These are phyloP conservation scores for Trichoderma sp. DNA, from an alignment of 2,329 filamentous ascomycete genomes.

Conservation along the genomic window DNA sequence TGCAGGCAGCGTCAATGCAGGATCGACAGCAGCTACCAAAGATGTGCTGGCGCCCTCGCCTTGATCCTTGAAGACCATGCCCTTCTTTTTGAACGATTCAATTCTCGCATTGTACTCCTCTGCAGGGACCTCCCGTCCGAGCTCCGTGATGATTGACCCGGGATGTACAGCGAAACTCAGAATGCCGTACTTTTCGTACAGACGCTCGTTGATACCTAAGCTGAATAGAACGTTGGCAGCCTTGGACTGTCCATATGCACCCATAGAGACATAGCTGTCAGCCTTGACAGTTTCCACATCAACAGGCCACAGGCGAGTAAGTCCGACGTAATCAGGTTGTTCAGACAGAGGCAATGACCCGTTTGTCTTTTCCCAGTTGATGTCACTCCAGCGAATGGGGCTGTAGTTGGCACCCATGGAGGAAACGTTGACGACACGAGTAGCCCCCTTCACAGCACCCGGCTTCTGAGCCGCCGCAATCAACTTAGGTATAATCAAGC, in stretches of 20 bases:
- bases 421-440: conserved; percentile 11
- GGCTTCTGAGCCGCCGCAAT: conserved; percentile 5
- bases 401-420: neutral
- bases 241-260: conserved; percentile 21
- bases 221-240: conserved; percentile 6
- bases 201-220: conserved; percentile 2
- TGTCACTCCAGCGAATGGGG: conserved; percentile 11
- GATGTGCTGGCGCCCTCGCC: neutral
- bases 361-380: conserved; percentile 7
- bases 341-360: neutral
- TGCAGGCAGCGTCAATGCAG: neutral
- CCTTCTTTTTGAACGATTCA: neutral
- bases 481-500: neutral
- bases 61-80: neutral
- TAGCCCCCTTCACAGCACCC: neutral
- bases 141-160: neutral
- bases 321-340: neutral
- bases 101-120: neutral
- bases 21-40: conserved; percentile 4
- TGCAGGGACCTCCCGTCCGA: neutral
- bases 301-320: neutral
- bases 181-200: neutral
- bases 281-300: neutral
- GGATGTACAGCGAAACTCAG: neutral
- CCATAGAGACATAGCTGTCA: neutral